phyloP scores from a whole-genome alignment of 805 yeast genomes.

The Spathaspora boniae region DNA sequence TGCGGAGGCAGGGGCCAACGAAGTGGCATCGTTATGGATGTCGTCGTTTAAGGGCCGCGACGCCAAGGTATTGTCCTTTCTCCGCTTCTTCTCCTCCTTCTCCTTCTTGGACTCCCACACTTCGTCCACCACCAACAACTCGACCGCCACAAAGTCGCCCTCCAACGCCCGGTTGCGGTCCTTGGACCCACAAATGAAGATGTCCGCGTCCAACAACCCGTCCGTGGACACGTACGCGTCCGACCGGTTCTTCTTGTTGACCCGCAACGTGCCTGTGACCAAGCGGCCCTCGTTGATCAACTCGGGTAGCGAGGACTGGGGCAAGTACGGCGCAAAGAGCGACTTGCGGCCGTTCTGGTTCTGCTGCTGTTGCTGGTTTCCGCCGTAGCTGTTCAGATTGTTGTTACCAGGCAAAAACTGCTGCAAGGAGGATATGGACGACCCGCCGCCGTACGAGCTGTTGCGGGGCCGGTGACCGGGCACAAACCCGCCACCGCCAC shows the following conservation, averaged over 20 bases:
- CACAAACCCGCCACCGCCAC: too few relatives aligned
- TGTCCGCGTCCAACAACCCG: conserved; percentile 92
- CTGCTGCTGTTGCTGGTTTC: conserved; percentile 13
- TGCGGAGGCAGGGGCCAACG: conserved; percentile 32
- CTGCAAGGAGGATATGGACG: conserved; percentile 50
- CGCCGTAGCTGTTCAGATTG: conserved; percentile 12
- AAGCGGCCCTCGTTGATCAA: conserved; percentile 84
- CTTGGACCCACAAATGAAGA: conserved; percentile 96
- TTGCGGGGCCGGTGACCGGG: conserved; percentile 79
- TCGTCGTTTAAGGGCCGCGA: conserved; percentile 53
- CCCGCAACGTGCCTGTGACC: conserved; percentile 89
- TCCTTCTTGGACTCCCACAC: conserved; percentile 97
- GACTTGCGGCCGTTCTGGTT: conserved; percentile 64
- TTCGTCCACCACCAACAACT: conserved; percentile 89
- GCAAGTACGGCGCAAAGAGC: conserved; percentile 91
- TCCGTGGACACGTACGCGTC: conserved; percentile 99
- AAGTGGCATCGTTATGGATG: conserved; percentile 76
- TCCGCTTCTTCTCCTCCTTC: conserved; percentile 93
- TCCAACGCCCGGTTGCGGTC: conserved; percentile 97
- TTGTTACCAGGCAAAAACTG: conserved; percentile 30
- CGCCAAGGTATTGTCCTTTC: conserved; percentile 58
- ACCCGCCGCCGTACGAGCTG: conserved; percentile 59
- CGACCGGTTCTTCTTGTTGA: conserved; percentile 92
- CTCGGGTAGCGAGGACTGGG: conserved; percentile 89
- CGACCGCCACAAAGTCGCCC: conserved; percentile 95